These are phyloP conservation scores for Millerozyma miso DNA, from an alignment of 805 yeast genomes.

Conservation along the genomic window DNA sequence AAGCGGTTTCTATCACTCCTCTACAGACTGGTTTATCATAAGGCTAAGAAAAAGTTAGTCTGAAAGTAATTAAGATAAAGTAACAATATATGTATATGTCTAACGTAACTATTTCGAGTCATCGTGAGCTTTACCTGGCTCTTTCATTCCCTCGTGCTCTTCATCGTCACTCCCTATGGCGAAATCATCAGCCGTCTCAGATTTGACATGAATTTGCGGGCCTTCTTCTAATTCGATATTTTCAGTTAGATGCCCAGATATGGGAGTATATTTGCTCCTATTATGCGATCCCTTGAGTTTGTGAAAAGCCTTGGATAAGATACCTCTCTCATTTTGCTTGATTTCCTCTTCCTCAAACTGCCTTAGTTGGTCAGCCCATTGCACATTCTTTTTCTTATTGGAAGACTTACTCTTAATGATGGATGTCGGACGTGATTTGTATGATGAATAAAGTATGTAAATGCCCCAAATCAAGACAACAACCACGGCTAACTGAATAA, in stretches of 20 bases:
- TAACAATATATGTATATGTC: no score
- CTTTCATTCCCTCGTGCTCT: conserved; percentile 2
- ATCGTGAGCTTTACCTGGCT: neutral
- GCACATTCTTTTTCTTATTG: conserved; percentile 40
- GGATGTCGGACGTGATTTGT: conserved; percentile 36
- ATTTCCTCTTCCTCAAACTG: conserved; percentile 29
- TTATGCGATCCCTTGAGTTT: conserved; percentile 27
- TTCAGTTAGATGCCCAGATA: conserved; percentile 16
- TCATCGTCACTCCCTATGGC: conserved; percentile 51
- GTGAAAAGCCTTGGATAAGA: conserved; percentile 31
- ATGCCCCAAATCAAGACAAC: conserved; percentile 38
- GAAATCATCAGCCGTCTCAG: conserved; percentile 32
- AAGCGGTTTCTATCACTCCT: no score
- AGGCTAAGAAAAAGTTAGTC: no score
- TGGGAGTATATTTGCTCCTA: conserved; percentile 24
- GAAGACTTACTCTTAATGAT: conserved; percentile 34
- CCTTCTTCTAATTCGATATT: conserved; percentile 43
- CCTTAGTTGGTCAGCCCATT: conserved; percentile 44
- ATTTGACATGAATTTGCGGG: conserved; percentile 7
- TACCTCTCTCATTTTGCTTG: conserved; percentile 27
- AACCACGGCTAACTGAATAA: conserved; percentile 38
- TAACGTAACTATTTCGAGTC: neutral
- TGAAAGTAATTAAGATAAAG: no score
- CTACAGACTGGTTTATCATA: no score
- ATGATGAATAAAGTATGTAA: conserved; percentile 33